Evolutionary conservation across 169 alveolate species (phyloP), one percentile per base, ranked within the genome.

Genomic region (Plasmodium yoelii): DNA sequence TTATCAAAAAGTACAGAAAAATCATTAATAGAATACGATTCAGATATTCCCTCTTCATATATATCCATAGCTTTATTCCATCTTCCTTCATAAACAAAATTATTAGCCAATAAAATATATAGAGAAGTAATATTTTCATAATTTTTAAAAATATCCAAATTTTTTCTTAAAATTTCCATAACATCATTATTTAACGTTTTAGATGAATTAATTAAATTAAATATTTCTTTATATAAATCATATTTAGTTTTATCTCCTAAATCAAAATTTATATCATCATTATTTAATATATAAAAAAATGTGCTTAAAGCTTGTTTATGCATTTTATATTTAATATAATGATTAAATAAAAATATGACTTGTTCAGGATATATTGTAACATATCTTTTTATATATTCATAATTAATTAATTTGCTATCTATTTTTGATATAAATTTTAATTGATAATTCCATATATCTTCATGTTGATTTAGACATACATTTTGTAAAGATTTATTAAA

Each of bases 21-120:
- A 22, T 82, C 90, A 59, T 82, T 82, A 19, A 82, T 63, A 8
- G 90, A 56, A 49, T 82, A 82, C 28, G 84, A 82, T 56, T 82
- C 90, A 6, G 71, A 67, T 8, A 82, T 65, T 8, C 90, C 90
- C 26, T 82, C 90, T 34, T 82, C 90, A 65, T 82, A 82, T 0
- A 70, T 28, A 82, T 82, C 90, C 90, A 82, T 82, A 18, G 90
- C 90, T 34, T 82, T 82, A 18, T 82, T 82, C 90, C 90, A 82
- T 42, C 90, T 70, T 1, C 90, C 90, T 24, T 82, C 90, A 55
- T 82, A 82, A 1, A 82, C 82, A 70, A 51, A 82, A 57, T 60
- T 82, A 82, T 82, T 82, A 0, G 90, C 90, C n/a, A 82, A 28
- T 15, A 82, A 26, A 12, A 70, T 82, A 47, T 67, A 82, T 44